Evolutionary conservation across 164 flowering plant genomes (phyloP).

Genomic region (Euptelea pleiosperma): DNA sequence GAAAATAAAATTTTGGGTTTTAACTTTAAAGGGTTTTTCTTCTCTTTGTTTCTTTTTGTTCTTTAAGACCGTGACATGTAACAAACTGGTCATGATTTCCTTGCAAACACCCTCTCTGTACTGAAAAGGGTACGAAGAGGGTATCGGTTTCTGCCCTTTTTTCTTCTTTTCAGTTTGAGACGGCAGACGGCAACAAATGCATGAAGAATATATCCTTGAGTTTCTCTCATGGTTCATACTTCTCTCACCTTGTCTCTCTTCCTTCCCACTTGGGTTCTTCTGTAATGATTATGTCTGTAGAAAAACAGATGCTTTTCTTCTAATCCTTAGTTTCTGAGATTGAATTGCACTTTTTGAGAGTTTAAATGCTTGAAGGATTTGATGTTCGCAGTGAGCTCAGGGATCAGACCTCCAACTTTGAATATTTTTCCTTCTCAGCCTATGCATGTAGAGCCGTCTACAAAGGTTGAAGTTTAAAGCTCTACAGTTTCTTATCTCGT

Average conservation of each 20-base stretch:
- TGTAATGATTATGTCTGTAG: conserved; percentile 13
- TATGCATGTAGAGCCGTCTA: conserved; percentile 86
- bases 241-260: conserved; percentile 11
- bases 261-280: conserved; percentile 10
- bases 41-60: neutral
- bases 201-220: conserved; percentile 29
- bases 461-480: conserved; percentile 30
- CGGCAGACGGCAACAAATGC: conserved; percentile 30
- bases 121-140: conserved; percentile 33
- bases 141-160: conserved; percentile 18
- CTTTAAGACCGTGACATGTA: conserved; percentile 29
- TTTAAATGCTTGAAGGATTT: conserved; percentile 12
- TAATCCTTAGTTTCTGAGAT: conserved; percentile 1
- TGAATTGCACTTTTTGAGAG: neutral
- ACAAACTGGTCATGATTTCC: conserved; percentile 26
- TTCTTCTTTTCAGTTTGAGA: conserved; percentile 21
- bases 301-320: conserved; percentile 6
- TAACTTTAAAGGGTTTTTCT: no score
- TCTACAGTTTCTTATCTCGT: neutral
- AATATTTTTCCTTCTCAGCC: conserved; percentile 99
- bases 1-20: neutral
- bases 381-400: conserved; percentile 52
- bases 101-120: conserved; percentile 26
- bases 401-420: conserved; percentile 88
- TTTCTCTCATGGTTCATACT: neutral